Conservation (phyloP, 495 filamentous ascomycete genomes). For the Bathelium albidoporum region DNA sequence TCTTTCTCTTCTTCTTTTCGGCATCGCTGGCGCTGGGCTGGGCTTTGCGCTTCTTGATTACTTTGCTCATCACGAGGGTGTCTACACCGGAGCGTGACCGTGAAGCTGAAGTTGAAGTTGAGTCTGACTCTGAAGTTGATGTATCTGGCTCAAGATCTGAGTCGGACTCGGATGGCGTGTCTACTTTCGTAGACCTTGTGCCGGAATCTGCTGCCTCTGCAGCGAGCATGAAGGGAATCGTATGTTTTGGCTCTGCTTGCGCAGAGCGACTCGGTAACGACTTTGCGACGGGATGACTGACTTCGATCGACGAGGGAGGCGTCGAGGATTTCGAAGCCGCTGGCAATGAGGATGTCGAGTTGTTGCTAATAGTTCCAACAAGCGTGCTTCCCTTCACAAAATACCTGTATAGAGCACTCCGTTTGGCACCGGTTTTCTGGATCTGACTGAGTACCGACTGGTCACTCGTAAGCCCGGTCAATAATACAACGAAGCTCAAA, state of each 20-base stretch:
- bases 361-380: constrained; percentile 49
- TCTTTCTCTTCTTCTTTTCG: neutral
- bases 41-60: constrained; percentile 1
- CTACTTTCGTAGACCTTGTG: neutral
- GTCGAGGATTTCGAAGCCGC: neutral
- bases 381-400: constrained; percentile 70
- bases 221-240: neutral
- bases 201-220: neutral
- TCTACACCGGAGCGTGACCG: neutral
- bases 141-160: neutral
- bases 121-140: neutral
- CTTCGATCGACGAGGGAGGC: neutral
- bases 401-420: constrained; percentile 60
- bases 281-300: neutral
- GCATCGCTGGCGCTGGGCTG: neutral
- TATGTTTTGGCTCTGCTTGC: neutral
- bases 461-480: neutral
- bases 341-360: constrained; percentile 4
- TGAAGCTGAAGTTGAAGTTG: neutral
- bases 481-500: neutral
- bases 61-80: neutral
- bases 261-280: constrained; percentile 1
- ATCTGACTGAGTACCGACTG: constrained; percentile 24
- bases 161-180: neutral
- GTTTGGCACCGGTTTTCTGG: constrained; percentile 25